phyloP scores from a whole-genome alignment of 148 eudicot species.

The Rhododendron simsii region DNA sequence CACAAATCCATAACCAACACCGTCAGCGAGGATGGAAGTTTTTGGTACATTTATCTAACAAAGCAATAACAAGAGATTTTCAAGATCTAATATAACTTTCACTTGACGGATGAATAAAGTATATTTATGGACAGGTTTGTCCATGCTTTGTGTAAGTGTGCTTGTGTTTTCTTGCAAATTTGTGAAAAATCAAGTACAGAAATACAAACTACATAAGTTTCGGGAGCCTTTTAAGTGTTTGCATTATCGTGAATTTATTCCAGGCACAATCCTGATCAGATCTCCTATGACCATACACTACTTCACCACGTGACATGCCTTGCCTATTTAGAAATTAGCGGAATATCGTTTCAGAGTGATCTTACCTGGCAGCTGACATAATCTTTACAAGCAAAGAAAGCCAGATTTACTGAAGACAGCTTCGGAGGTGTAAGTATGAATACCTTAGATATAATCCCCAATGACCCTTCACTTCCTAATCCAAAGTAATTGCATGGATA shows the following conservation, averaged over 20 bases:
- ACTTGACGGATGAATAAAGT: not conserved
- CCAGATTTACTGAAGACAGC: constrained; percentile 74
- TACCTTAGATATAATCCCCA: constrained; percentile 87
- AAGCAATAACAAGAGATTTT: no score
- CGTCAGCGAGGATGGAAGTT: no score
- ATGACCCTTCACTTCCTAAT: constrained; percentile 94
- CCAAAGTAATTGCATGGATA: constrained; percentile 11
- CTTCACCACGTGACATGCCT: not conserved
- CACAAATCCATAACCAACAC: no score
- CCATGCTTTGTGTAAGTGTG: not conserved
- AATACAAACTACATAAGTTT: not conserved
- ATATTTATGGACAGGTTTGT: not conserved
- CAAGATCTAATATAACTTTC: not conserved
- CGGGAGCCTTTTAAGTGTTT: not conserved
- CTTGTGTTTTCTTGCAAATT: not conserved
- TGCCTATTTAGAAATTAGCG: not conserved
- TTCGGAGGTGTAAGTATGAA: constrained; percentile 89
- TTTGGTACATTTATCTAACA: no score
- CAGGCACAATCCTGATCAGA: not conserved
- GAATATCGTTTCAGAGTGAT: not conserved
- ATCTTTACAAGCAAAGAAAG: constrained; percentile 91
- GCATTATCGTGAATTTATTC: not conserved
- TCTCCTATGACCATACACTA: not conserved
- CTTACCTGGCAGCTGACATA: constrained; percentile 88
- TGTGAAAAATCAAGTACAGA: not conserved